phyloP scores from a whole-genome alignment of 176 grass and related monocot species.

The Oryza coarctata region DNA sequence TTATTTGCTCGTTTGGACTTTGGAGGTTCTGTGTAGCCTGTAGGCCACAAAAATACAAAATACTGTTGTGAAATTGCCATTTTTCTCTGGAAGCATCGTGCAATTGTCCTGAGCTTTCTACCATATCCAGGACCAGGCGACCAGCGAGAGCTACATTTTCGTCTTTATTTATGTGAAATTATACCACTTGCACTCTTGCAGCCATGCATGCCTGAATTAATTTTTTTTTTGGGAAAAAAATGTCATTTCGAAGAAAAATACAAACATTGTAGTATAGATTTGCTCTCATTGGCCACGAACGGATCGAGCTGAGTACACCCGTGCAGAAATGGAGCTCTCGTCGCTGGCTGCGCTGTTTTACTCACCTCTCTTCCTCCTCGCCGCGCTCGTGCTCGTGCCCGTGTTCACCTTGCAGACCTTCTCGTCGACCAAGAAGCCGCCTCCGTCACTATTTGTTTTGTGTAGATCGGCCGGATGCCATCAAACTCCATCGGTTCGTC shows the following conservation, averaged over 20 bases:
- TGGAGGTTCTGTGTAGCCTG: not conserved
- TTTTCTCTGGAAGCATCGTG: not conserved
- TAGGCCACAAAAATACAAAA: not conserved
- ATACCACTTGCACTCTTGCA: too few species aligned
- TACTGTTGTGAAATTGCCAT: not conserved
- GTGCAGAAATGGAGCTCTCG: slow-evolving; percentile 19
- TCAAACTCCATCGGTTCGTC: too few species aligned
- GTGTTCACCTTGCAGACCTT: not conserved
- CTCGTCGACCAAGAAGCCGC: not conserved
- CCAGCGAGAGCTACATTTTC: not conserved
- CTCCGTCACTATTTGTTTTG: too few species aligned
- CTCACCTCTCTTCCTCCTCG: not conserved
- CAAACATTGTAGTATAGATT: not conserved
- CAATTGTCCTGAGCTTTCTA: not conserved
- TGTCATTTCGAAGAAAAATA: not conserved
- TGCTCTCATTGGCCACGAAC: not conserved
- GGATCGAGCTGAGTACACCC: not conserved
- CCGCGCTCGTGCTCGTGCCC: not conserved
- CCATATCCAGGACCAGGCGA: not conserved
- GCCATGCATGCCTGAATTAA: not conserved
- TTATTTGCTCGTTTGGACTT: not conserved
- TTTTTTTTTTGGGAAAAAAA: not conserved
- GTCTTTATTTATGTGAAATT: not conserved
- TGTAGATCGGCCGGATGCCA: too few species aligned
- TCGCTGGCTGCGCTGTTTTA: not conserved